Base-by-base conservation (phyloP, 140 eudicot genomes). In the Bidens hawaiensis region DNA sequence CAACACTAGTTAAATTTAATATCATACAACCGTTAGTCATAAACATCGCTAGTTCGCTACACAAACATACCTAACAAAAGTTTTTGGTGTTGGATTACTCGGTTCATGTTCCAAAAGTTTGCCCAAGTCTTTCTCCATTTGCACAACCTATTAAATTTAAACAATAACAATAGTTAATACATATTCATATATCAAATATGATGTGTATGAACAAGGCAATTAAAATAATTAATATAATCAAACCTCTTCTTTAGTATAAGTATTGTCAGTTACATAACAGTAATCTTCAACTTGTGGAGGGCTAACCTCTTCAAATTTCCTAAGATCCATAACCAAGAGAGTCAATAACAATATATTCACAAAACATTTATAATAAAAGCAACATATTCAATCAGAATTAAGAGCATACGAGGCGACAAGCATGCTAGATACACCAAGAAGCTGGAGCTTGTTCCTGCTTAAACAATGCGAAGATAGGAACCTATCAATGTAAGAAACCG, bases 371-470 rank as follows among this genome's bases (percentile, higher is more conserved):
- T 50, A 16, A 64, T 33, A 2, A 40, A 36, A 56, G n/a, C 6
- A 34, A 43, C 27, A 14, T 65, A 40, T 49, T 9, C 1, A 28
- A 18, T 47, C 36, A 24, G 38, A 60, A 56, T 67, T 16, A 68
- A 5, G 40, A 72, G 19, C 97, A 72, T 89, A 89, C 97, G 95
- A 80, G 60, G 97, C 95, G 36, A 85, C 58, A 47, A 89, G 97
- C 97, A 89, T 85, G 90, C 86, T 64, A 23, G 91, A 75, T 54
- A 89, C 88, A 62, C 97, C 95, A 16, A 89, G 88, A 82, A 89
- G 97, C 78, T 89, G 97, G 79, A 89, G 95, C 74, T 69, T 85
- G 54, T 65, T 75, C 61, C 82, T 75, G 63, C 61, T 67, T 42
- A 85, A 65, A 33, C 31, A 22, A 65, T 74, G 82, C 1, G 72